Conservation (phyloP, 2,329 filamentous ascomycete species). For the Fusarium musae region DNA sequence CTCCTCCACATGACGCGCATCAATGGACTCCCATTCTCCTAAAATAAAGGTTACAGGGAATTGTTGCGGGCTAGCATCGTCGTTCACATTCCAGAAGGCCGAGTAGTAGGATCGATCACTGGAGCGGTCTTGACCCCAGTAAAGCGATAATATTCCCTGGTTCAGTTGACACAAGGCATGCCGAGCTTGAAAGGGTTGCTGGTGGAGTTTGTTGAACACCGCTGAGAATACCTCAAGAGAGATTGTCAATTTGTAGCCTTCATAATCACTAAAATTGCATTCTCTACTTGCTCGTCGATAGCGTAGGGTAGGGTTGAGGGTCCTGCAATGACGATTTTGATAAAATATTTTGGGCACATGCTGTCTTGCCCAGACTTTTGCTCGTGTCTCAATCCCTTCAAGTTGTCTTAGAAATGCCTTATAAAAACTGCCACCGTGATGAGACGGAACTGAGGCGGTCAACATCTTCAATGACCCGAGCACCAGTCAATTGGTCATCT, state of each 20-base stretch:
- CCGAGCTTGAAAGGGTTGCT: slow-evolving; percentile 9
- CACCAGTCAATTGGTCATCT: neutral
- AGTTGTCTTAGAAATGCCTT: slow-evolving; percentile 6
- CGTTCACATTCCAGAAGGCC: slow-evolving; percentile 41
- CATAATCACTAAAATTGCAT: slow-evolving; percentile 11
- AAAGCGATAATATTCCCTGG: slow-evolving; percentile 11
- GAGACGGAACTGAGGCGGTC: neutral
- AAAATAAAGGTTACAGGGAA: slow-evolving; percentile 33
- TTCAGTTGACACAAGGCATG: slow-evolving; percentile 9
- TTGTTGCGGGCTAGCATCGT: slow-evolving; percentile 28
- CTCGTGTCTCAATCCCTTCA: slow-evolving; percentile 20
- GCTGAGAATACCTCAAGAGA: slow-evolving; percentile 22
- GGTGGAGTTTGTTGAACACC: slow-evolving; percentile 21
- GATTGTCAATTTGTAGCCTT: slow-evolving; percentile 9
- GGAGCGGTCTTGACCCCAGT: slow-evolving; percentile 20
- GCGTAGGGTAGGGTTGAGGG: slow-evolving; percentile 15
- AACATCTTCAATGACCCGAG: slow-evolving; percentile 4
- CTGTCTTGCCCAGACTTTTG: slow-evolving; percentile 24
- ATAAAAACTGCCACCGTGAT: neutral
- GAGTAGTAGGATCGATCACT: slow-evolving; percentile 31
- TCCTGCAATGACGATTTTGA: neutral
- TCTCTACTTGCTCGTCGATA: neutral
- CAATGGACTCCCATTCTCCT: slow-evolving; percentile 15
- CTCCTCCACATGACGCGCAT: slow-evolving; percentile 13
- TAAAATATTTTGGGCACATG: neutral